Base-by-base conservation (phyloP, 495 filamentous ascomycete genomes). In the Podospora sp. region DNA sequence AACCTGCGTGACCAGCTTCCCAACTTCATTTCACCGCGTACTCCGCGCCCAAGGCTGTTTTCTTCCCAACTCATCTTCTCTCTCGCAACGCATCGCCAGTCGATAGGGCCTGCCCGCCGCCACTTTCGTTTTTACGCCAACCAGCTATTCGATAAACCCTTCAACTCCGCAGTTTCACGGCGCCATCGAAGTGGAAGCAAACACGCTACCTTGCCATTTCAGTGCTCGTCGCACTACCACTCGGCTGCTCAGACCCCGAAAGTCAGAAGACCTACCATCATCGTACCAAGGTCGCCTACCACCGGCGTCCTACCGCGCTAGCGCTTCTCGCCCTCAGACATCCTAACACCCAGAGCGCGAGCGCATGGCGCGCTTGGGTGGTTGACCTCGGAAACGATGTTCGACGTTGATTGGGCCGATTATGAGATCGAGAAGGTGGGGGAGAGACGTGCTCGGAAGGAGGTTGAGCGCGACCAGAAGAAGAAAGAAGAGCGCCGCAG, bases 351-450 rank as follows among this genome's bases (percentile, higher is more conserved):
- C 52, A n/a, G 52, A 6, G 22, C 20, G 52, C 6, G 21, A 2
- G 52, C 20, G 20, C 25, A 55, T 24, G 52, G 21, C 14, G 21
- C 25, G 20, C 52, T 16, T 40, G 26, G n/a, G 8, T 52, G 0
- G 60, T 16, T 12, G 14, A 18, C 33, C 18, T 16, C 20, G 16
- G 35, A 12, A 68, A 73, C 58, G 29, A 86, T 86, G 84, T 86
- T 84, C 62, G 83, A 85, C 63, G 80, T 84, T 53, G 72, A 82
- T 63, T 86, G 83, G 83, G 74, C 77, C 6, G 84, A 85, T 61
- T 76, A 79, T 26, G 72, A 73, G 20, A 62, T 71, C 62, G 84
- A 85, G 72, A 75, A 73, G 5, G 76, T 86, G 59, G 84, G 81
- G 0, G 71, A 84, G 62, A 73, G 76, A 55, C 73, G 76, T 4